Evolutionary conservation across 164 flowering plant genomes (phyloP), one percentile per base, ranked within the genome.

Genomic region (Tetrastigma voinierianum): DNA sequence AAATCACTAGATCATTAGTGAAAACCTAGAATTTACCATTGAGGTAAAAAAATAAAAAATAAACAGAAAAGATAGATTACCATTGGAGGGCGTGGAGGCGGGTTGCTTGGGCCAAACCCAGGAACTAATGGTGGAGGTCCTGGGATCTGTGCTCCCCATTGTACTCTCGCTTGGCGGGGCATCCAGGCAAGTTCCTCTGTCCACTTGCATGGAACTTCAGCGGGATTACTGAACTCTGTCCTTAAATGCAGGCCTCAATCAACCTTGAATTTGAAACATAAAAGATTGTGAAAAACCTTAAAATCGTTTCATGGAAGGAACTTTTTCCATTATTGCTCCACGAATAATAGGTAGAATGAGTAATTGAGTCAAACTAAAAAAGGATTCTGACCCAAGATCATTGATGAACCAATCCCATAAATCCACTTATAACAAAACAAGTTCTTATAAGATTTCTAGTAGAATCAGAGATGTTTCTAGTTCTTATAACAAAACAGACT

Each of bases 181-280:
- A 77, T 76, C 96, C 96, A 86, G 25, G 86, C 43, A 32, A 56
- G 84, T 67, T 71, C 80, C 85, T 76, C 89, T 82, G 20, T 87
- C 96, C 24, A 67, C 69, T 65, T 84, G 93, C 85, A 78, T 80
- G 24, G 91, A 72, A 73, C 69, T 74, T 67, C 87, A 47, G 40
- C 73, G 74, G 82, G 88, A 76, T 57, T 77, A 74, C 66, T 74
- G 46, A 80, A 87, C 18, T 91, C 93, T 20, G 76, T 40, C 21
- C 85, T 87, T 17, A 82, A 53, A 64, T 80, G 91, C n/a, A n/a
- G n/a, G n/a, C n/a, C n/a, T n/a, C n/a, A n/a, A n/a, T 15, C 80
- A 64, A 69, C 86, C 83, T 60, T 89, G 89, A 2, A 23, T 81
- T 96, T 90, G 83, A 59, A 67, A 62, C 43, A 17, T 21, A 51